phyloP scores from a whole-genome alignment of 352 stramenopile genomes.

The Phytophthora multivora region DNA sequence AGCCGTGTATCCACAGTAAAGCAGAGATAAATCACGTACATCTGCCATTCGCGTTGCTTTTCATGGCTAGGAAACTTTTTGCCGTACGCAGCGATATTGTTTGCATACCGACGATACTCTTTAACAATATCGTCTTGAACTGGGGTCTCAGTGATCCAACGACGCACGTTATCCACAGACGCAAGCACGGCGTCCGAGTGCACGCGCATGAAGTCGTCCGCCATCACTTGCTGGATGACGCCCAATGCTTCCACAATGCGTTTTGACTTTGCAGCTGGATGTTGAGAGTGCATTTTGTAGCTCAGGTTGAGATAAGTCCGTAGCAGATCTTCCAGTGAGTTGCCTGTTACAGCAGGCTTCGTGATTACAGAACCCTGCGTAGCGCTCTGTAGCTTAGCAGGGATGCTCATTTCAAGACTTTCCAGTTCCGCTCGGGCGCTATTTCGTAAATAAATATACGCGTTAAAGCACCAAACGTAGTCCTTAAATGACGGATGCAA shows the following conservation, averaged over 20 bases:
- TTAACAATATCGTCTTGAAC: conserved; percentile 6
- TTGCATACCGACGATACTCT: conserved; percentile 13
- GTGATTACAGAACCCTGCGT: neutral
- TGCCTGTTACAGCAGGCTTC: neutral
- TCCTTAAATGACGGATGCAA: neutral
- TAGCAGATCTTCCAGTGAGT: conserved; percentile 4
- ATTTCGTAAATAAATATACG: conserved; percentile 6
- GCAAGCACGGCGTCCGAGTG: neutral
- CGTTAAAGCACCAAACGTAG: no score
- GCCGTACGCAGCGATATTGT: conserved; percentile 9
- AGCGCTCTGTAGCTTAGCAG: neutral
- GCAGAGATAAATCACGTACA: neutral
- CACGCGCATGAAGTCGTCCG: conserved; percentile 7
- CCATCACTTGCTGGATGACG: conserved; percentile 22
- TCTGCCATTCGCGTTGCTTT: conserved; percentile 18
- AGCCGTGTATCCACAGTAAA: no score
- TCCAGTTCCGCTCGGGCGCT: conserved; percentile 31
- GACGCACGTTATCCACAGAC: neutral
- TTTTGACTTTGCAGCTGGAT: neutral
- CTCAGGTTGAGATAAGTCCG: conserved; percentile 5
- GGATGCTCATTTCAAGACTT: conserved; percentile 24
- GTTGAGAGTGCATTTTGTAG: neutral
- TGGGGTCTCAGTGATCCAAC: conserved; percentile 16
- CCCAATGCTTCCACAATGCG: conserved; percentile 16
- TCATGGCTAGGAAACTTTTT: conserved; percentile 3